Evolutionary conservation across 768 basidiomycete species (phyloP), one percentile per base, ranked within the genome.

Genomic region (Termitomyces sp.): DNA sequence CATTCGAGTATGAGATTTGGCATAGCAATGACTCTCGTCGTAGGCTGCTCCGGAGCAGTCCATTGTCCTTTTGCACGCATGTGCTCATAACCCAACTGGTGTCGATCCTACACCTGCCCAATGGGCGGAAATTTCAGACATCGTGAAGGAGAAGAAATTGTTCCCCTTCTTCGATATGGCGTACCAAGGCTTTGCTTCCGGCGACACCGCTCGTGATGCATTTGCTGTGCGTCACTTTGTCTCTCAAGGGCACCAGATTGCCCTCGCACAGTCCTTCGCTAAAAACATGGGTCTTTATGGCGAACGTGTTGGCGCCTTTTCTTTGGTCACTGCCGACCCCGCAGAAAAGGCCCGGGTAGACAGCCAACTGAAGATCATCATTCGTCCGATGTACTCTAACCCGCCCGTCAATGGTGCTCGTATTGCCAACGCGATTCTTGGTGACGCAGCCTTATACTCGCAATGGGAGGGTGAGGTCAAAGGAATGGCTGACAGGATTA

Each of bases 101-200:
- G 83, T 98, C 62, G 97, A 99, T 75, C 95, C 94, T 31, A 97
- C 95, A 10, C 83, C 80, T 21, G 86, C 85, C 50, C 94, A 99
- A 75, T 99, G 97, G 97, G 81, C 79, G 59, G 83, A 91, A 70
- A 85, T 99, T 60, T 93, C 91, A 43, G 82, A 93, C 64, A 77
- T 98, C 58, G 73, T 96, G 63, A 86, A 91, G 67, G 89, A 93
- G 76, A 91, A 84, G 78, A 83, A 85, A 61, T 82, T 96, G 64
- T 96, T 98, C 85, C 91, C 96, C 52, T 94, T 98, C 85, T 98
- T 98, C 71, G 97, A 99, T 74, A 98, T 98, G 94, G 96, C 97
- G 15, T 99, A 99, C 78, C 94, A 97, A 73, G 97, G 97, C 51
- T 99, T 99, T 70, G 96, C 97, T 37, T 97, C 95, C 23, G 97